Conservation (phyloP, 768 basidiomycete genomes). For the Amanita fuliginea region DNA sequence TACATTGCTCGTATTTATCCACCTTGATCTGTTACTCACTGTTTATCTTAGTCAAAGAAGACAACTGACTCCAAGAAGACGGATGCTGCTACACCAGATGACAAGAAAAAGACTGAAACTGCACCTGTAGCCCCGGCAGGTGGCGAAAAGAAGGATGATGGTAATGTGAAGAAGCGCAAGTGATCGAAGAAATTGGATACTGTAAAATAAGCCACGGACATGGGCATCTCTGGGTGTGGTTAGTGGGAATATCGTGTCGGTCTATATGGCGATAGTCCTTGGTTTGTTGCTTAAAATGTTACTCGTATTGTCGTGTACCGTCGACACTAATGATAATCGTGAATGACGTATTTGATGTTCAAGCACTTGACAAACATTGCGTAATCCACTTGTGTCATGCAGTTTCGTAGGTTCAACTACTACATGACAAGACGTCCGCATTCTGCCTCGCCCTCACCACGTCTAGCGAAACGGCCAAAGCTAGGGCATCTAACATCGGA, state of each 20-base stretch:
- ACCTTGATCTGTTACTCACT: slow-evolving; percentile 2
- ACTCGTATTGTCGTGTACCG: slow-evolving; percentile 1
- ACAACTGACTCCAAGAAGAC: slow-evolving; percentile 50
- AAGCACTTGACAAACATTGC: background rate
- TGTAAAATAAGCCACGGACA: background rate
- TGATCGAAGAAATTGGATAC: slow-evolving; percentile 4
- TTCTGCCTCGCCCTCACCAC: slow-evolving; percentile 35
- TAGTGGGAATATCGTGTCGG: background rate
- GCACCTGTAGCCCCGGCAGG: slow-evolving; percentile 65
- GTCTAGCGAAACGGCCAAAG: slow-evolving; percentile 43
- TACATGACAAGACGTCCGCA: slow-evolving; percentile 45
- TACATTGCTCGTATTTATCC: slow-evolving; percentile 6
- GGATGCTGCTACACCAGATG: slow-evolving; percentile 50
- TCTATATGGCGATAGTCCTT: background rate
- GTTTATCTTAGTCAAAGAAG: slow-evolving; percentile 27
- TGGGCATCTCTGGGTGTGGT: background rate
- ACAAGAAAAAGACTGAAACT: slow-evolving; percentile 53
- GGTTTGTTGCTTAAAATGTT: background rate
- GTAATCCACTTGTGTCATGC: background rate
- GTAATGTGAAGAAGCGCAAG: slow-evolving; percentile 62
- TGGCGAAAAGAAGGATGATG: slow-evolving; percentile 64
- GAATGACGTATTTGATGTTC: slow-evolving; percentile 1
- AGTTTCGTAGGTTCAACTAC: background rate
- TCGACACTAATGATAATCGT: background rate
- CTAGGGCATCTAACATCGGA: slow-evolving; percentile 50